phyloP scores from a whole-genome alignment of 371 early-diverging fungal species.

The Circinella minor region DNA sequence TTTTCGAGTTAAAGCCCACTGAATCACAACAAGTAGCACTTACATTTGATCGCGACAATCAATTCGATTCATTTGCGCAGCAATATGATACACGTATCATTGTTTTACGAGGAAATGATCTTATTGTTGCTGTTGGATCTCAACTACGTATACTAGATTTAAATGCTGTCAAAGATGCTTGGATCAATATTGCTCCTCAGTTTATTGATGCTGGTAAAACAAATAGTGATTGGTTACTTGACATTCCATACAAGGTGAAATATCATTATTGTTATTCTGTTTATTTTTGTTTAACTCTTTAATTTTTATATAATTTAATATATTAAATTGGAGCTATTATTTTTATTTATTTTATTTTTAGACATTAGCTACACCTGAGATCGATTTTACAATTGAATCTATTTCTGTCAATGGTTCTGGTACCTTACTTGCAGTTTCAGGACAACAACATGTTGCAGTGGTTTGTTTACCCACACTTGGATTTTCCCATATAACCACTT shows the following conservation, averaged over 20 bases:
- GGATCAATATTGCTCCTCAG: slow-evolving; percentile 33
- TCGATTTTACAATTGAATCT: slow-evolving; percentile 40
- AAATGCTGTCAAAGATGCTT: slow-evolving; percentile 40
- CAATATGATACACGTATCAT: slow-evolving; percentile 38
- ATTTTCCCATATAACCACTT: slow-evolving; percentile 14
- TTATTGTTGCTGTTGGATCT: slow-evolving; percentile 43
- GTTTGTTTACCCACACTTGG: slow-evolving; percentile 42
- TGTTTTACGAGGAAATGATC: slow-evolving; percentile 37
- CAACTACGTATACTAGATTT: slow-evolving; percentile 42
- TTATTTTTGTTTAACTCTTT: too few species aligned
- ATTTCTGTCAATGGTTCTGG: slow-evolving; percentile 35
- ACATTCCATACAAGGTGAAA: slow-evolving; percentile 43
- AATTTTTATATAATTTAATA: too few species aligned
- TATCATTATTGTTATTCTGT: too few species aligned
- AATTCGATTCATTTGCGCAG: slow-evolving; percentile 5
- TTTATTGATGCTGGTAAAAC: slow-evolving; percentile 15
- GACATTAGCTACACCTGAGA: slow-evolving; percentile 41
- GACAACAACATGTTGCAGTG: slow-evolving; percentile 26
- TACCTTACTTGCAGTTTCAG: slow-evolving; percentile 38
- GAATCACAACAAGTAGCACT: slow-evolving; percentile 6
- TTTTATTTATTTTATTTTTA: slow-evolving; percentile 17
- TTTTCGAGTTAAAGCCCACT: slow-evolving; percentile 5
- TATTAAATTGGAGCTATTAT: too few species aligned
- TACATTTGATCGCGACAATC: slow-evolving; percentile 10
- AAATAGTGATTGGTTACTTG: slow-evolving; percentile 31